phyloP scores from a whole-genome alignment of 768 basidiomycete genomes.

The Amanita polypyramis region DNA sequence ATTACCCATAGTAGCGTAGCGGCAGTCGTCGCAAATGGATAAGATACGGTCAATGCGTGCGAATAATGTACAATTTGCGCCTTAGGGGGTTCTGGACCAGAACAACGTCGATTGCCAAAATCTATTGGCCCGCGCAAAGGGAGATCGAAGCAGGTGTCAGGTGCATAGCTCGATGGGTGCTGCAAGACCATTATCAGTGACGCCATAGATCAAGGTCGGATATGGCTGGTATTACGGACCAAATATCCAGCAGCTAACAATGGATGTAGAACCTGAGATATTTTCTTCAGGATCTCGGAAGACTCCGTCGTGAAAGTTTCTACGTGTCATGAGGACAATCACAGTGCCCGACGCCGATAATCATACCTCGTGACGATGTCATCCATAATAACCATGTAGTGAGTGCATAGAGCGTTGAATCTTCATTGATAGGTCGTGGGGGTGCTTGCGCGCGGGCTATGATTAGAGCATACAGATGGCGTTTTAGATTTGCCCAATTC shows the following conservation, averaged over 20 bases:
- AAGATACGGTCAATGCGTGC: slow-evolving; percentile 26
- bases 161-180: slow-evolving; percentile 32
- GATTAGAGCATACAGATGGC: slow-evolving; percentile 15
- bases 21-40: slow-evolving; percentile 29
- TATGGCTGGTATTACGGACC: slow-evolving; percentile 16
- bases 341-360: neutral
- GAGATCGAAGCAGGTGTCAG: slow-evolving; percentile 32
- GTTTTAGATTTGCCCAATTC: slow-evolving; percentile 27
- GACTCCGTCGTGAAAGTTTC: slow-evolving; percentile 23
- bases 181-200: slow-evolving; percentile 13
- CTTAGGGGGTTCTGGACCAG: slow-evolving; percentile 22
- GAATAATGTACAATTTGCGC: slow-evolving; percentile 29
- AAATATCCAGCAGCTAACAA: slow-evolving; percentile 31
- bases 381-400: slow-evolving; percentile 39
- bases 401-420: slow-evolving; percentile 27
- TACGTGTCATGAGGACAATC: slow-evolving; percentile 10
- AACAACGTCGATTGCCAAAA: slow-evolving; percentile 13
- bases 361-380: slow-evolving; percentile 27
- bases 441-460: slow-evolving; percentile 8
- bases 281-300: slow-evolving; percentile 14
- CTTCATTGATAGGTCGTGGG: slow-evolving; percentile 7
- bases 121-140: slow-evolving; percentile 23
- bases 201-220: slow-evolving; percentile 5
- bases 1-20: slow-evolving; percentile 27
- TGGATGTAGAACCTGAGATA: slow-evolving; percentile 24